A percentile compares a stretch with the other conserved stretches of the same genome.
Evolutionary conservation across 2,329 filamentous ascomycete genomes (phyloP).

Genomic region (Trichoderma sp.): DNA sequence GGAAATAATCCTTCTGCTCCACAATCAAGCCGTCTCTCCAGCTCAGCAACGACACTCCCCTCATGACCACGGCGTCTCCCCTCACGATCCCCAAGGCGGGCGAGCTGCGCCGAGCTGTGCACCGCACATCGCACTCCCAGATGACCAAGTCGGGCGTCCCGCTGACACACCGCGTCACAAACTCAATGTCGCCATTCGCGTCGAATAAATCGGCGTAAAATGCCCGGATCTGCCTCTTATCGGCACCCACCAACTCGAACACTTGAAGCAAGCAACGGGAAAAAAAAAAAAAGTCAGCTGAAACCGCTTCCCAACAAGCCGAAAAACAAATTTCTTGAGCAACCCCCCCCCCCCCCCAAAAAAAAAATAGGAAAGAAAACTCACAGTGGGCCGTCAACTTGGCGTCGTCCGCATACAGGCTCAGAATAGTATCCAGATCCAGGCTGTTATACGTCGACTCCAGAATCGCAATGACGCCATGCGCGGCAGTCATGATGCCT

Average conservation of each 20-base stretch:
- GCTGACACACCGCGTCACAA: background rate
- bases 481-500: slow-evolving; percentile 9
- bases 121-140: slow-evolving; percentile 12
- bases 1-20: slow-evolving; percentile 16
- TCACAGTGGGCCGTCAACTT: slow-evolving; percentile 8
- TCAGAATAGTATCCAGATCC: slow-evolving; percentile 11
- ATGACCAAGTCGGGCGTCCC: background rate
- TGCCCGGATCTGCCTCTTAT: background rate
- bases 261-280: background rate
- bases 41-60: slow-evolving; percentile 9
- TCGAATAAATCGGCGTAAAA: slow-evolving; percentile 12
- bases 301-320: background rate
- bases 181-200: background rate
- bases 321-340: background rate
- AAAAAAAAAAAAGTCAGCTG: background rate
- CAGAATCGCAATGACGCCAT: slow-evolving; percentile 7
- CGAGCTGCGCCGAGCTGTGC: background rate
- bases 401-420: slow-evolving; percentile 11
- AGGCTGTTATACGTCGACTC: slow-evolving; percentile 13
- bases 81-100: background rate
- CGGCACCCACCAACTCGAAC: background rate
- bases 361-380: background rate
- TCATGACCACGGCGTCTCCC: slow-evolving; percentile 6
- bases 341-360: background rate
- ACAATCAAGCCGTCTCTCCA: slow-evolving; percentile 10